A percentile compares a stretch with the other conserved stretches of the same genome.
These are phyloP conservation scores for Annulohypoxylon stygium DNA, from an alignment of 495 filamentous ascomycete species.

Conservation along the genomic window DNA sequence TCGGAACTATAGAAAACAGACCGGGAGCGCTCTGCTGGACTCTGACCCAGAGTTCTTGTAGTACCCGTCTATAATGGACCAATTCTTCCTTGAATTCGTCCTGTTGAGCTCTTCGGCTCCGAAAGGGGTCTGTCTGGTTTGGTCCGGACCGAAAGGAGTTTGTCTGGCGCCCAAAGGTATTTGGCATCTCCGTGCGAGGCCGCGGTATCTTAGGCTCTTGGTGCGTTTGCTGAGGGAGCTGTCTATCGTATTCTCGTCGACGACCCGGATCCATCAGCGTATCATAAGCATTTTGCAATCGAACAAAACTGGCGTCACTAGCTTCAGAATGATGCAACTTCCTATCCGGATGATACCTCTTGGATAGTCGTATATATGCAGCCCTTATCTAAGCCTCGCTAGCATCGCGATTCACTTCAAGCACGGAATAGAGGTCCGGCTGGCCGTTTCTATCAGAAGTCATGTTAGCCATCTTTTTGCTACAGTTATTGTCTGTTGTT, in stretches of 20 bases:
- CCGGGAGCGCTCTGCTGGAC: neutral
- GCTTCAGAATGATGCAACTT: neutral
- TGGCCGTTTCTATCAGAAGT: neutral
- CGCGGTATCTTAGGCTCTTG: neutral
- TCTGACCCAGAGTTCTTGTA: neutral
- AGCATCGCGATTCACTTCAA: slow-evolving; percentile 9
- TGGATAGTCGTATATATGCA: slow-evolving; percentile 4
- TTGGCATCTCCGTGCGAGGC: neutral
- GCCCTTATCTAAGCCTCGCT: neutral
- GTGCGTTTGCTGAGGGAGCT: neutral
- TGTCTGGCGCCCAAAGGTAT: no score
- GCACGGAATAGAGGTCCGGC: slow-evolving; percentile 20
- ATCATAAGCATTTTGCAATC: slow-evolving; percentile 21
- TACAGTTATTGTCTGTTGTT: neutral
- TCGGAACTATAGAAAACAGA: neutral
- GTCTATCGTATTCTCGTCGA: slow-evolving; percentile 5
- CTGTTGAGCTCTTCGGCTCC: neutral
- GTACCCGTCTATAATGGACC: neutral
- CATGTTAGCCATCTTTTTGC: neutral
- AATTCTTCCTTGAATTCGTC: neutral
- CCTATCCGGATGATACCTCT: slow-evolving; percentile 20
- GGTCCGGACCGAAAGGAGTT: no score
- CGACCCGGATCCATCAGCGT: slow-evolving; percentile 1
- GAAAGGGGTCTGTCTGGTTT: neutral
- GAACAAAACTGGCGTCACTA: slow-evolving; percentile 10